Evolutionary conservation across 2,329 filamentous ascomycete genomes (phyloP).

Genomic region (Monilinia fructicola): DNA sequence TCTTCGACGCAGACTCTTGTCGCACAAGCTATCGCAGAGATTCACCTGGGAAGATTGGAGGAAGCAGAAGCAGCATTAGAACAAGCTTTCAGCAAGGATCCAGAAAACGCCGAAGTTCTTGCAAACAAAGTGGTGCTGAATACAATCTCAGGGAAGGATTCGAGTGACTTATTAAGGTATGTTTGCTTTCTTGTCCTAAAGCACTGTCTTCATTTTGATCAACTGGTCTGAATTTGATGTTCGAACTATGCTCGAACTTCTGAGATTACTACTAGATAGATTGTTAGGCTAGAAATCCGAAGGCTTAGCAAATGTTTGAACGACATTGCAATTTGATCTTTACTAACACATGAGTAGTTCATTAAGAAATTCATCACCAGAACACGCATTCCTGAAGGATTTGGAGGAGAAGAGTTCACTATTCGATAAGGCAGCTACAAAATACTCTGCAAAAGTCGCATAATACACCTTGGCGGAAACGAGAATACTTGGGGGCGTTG

Average conservation of each 20-base stretch:
- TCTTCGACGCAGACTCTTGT: constrained; percentile 75
- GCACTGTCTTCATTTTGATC: neutral
- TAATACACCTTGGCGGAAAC: constrained; percentile 25
- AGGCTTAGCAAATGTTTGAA: neutral
- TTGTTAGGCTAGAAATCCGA: neutral
- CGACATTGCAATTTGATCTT: constrained; percentile 19
- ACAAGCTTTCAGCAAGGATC: constrained; percentile 73
- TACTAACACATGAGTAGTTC: constrained; percentile 43
- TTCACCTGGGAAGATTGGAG: constrained; percentile 83
- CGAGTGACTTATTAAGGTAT: constrained; percentile 61
- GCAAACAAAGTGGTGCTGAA: constrained; percentile 82
- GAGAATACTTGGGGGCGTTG: constrained; percentile 13
- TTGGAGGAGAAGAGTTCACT: constrained; percentile 80
- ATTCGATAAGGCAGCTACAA: constrained; percentile 82
- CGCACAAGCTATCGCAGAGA: constrained; percentile 84
- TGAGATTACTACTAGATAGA: neutral
- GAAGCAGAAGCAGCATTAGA: constrained; percentile 87
- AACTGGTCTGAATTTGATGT: neutral
- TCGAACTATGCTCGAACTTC: neutral
- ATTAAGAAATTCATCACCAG: constrained; percentile 58
- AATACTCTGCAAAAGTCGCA: constrained; percentile 79
- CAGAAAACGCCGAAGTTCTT: constrained; percentile 69
- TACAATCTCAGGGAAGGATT: constrained; percentile 71
- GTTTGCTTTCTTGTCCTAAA: constrained; percentile 37
- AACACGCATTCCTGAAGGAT: constrained; percentile 72